Evolutionary conservation across 768 basidiomycete species (phyloP).

Genomic region (Lactifluus piperatus): DNA sequence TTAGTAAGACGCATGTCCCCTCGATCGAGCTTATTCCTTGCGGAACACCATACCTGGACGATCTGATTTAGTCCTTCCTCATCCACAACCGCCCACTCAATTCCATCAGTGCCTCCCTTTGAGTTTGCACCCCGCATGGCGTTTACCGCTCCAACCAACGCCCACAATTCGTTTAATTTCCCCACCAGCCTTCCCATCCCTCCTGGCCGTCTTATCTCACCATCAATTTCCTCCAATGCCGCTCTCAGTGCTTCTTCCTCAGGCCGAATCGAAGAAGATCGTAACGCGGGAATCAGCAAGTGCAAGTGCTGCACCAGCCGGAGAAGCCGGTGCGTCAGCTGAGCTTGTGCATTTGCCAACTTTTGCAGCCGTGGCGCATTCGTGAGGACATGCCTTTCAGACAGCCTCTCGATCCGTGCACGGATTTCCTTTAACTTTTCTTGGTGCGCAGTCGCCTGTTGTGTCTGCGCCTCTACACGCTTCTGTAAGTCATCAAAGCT

Average conservation of each 20-base stretch:
- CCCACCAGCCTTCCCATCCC: constrained; percentile 53
- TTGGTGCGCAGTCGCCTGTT: constrained; percentile 57
- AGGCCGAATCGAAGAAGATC: constrained; percentile 64
- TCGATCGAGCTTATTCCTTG: constrained; percentile 1
- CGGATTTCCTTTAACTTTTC: constrained; percentile 66
- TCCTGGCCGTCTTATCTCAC: constrained; percentile 50
- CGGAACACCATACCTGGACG: constrained; percentile 43
- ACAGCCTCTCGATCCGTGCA: constrained; percentile 49
- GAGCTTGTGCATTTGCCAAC: constrained; percentile 53
- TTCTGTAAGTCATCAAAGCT: constrained; percentile 77
- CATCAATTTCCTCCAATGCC: constrained; percentile 63
- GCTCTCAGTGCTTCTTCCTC: constrained; percentile 74
- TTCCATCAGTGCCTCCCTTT: constrained; percentile 34
- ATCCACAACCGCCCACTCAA: constrained; percentile 80
- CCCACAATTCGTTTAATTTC: constrained; percentile 81
- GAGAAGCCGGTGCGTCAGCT: constrained; percentile 62
- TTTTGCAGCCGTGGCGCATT: constrained; percentile 62
- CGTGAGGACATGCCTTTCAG: constrained; percentile 52
- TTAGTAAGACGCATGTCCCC: not conserved
- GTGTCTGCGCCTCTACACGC: constrained; percentile 67
- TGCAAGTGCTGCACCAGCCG: constrained; percentile 67
- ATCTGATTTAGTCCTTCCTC: constrained; percentile 76
- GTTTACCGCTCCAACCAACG: constrained; percentile 64
- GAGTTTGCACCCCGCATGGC: constrained; percentile 45
- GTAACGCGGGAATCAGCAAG: constrained; percentile 66